Conservation (phyloP, 2,329 filamentous ascomycete genomes). For the Bipolaris oryzae region DNA sequence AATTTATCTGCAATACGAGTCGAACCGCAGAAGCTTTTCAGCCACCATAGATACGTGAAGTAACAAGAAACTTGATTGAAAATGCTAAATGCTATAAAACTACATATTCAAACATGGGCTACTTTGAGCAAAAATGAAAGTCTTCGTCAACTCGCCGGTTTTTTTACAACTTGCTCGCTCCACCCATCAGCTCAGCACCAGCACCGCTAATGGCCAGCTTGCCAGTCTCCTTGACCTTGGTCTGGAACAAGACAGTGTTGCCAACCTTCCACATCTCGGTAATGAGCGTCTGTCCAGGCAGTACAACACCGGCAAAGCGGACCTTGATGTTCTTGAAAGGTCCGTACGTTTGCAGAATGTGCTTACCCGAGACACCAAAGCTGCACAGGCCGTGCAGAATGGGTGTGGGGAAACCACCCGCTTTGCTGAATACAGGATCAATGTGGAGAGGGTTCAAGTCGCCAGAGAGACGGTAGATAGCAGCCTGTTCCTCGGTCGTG, state of each 20-base stretch:
- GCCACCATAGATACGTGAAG: no score
- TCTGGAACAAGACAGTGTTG: conserved; percentile 80
- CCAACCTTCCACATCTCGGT: conserved; percentile 96
- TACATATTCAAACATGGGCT: conserved; percentile 7
- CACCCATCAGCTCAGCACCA: conserved; percentile 73
- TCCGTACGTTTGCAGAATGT: conserved; percentile 83
- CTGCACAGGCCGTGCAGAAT: conserved; percentile 98
- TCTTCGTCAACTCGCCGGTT: not conserved
- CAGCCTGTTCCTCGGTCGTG: conserved; percentile 89
- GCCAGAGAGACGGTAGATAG: conserved; percentile 88
- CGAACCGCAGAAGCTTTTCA: no score
- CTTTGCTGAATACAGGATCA: conserved; percentile 90
- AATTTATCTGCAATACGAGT: not conserved
- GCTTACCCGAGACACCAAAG: conserved; percentile 90
- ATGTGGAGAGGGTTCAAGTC: conserved; percentile 97
- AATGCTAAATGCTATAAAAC: conserved; percentile 1
- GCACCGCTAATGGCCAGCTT: conserved; percentile 84
- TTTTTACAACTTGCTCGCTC: conserved; percentile 48
- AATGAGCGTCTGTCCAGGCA: conserved; percentile 84
- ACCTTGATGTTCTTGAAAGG: conserved; percentile 91
- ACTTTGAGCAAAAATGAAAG: not conserved
- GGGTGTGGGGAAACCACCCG: conserved; percentile 91
- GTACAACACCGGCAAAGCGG: conserved; percentile 82
- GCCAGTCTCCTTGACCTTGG: conserved; percentile 88
- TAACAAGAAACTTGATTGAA: not conserved